Evolutionary conservation across 202 grass and related monocot species (phyloP).

Genomic region (Setaria viridis): DNA sequence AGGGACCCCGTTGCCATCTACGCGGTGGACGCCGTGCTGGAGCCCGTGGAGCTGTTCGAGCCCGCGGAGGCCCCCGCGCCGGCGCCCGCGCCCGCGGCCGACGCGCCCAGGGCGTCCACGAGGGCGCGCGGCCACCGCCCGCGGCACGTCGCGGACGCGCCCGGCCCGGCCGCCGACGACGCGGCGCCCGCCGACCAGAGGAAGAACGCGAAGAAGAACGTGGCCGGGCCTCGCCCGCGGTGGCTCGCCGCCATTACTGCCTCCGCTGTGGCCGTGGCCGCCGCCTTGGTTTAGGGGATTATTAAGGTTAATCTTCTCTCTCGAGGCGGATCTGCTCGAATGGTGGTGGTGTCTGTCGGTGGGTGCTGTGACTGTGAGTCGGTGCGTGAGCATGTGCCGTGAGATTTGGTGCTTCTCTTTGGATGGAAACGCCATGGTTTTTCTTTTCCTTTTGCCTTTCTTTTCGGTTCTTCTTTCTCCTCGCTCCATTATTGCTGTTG

Average conservation of each 20-base stretch:
- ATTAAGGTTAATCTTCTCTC: too few species aligned
- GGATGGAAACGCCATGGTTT: not conserved
- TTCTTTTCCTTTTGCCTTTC: not conserved
- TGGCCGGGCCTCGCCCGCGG: slow-evolving; percentile 17
- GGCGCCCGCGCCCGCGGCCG: slow-evolving; percentile 32
- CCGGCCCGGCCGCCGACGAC: slow-evolving; percentile 36
- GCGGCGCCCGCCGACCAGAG: slow-evolving; percentile 53
- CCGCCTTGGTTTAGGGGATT: slow-evolving; percentile 43
- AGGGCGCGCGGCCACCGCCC: not conserved
- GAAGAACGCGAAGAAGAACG: slow-evolving; percentile 56
- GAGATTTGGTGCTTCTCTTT: not conserved
- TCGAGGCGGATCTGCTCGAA: slow-evolving; percentile 28
- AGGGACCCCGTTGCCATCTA: slow-evolving; percentile 76
- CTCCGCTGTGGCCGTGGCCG: slow-evolving; percentile 8
- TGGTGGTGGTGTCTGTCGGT: slow-evolving; percentile 6
- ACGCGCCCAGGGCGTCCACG: slow-evolving; percentile 51
- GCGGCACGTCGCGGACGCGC: slow-evolving; percentile 52
- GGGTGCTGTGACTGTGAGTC: not conserved
- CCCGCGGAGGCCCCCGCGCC: slow-evolving; percentile 46
- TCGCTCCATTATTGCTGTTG: slow-evolving; percentile 34
- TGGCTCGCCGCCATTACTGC: slow-evolving; percentile 44
- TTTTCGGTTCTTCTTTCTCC: not conserved
- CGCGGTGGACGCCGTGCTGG: slow-evolving; percentile 59
- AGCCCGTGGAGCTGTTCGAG: slow-evolving; percentile 75
- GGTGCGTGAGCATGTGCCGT: not conserved